A percentile compares a stretch with the other conserved stretches of the same genome.
Conservation (phyloP, 495 filamentous ascomycete species). For the Elaphomyces granulatus region DNA sequence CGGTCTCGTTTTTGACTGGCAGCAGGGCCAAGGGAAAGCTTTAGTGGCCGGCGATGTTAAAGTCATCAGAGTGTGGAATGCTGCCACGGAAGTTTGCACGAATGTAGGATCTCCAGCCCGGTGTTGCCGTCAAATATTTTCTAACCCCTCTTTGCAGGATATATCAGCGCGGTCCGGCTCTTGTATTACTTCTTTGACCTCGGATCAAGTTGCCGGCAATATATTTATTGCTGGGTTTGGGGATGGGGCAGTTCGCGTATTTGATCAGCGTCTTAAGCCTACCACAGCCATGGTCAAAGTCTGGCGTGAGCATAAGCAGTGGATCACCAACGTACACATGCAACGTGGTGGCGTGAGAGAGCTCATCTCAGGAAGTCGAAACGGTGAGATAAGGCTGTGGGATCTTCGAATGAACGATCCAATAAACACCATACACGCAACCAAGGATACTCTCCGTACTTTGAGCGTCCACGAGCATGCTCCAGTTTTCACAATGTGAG, state of each 20-base stretch:
- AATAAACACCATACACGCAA: conserved; percentile 57
- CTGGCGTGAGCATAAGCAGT: conserved; percentile 90
- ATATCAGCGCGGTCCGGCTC: conserved; percentile 92
- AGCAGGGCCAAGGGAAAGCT: conserved; percentile 87
- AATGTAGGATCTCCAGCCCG: conserved; percentile 39
- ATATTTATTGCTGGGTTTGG: conserved; percentile 94
- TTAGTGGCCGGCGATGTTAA: conserved; percentile 93
- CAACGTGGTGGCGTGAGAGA: conserved; percentile 90
- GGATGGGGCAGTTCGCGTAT: conserved; percentile 89
- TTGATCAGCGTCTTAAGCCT: conserved; percentile 72
- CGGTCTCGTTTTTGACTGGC: conserved; percentile 94
- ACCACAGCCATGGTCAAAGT: conserved; percentile 81
- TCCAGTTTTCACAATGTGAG: conserved; percentile 91
- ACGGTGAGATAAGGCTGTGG: conserved; percentile 91
- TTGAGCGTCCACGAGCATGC: conserved; percentile 93
- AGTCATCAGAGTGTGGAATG: conserved; percentile 92
- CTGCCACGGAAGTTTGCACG: conserved; percentile 80
- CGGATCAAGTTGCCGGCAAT: conserved; percentile 92
- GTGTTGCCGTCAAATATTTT: too few species aligned
- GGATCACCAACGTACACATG: conserved; percentile 94
- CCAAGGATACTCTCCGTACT: conserved; percentile 64
- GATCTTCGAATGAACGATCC: conserved; percentile 76
- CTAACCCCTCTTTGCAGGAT: conserved; percentile 34
- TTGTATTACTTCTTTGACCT: conserved; percentile 88
- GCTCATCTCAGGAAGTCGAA: conserved; percentile 69